Base-by-base conservation (phyloP, 768 basidiomycete genomes). In the Lentinula aciculospora region DNA sequence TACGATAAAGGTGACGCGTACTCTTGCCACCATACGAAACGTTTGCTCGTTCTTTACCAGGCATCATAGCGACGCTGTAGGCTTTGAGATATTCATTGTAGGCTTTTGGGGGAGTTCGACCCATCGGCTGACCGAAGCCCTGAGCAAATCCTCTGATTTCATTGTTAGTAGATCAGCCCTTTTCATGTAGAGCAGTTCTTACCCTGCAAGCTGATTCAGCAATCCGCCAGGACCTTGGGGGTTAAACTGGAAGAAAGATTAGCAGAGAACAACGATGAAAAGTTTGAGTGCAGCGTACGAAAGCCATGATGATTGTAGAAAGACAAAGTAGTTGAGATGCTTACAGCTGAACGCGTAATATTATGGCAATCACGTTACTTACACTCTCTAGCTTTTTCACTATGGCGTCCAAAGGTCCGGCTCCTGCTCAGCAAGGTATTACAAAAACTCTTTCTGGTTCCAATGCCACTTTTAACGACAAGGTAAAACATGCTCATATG, bases 21-120 rank as follows among this genome's bases (percentile, higher is more conserved):
- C 97, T 94, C 79, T 98, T 98, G 69, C 97, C 97, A 62, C 97
- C 97, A 65, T 95, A 98, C 57, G 93, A 92, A 29, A 99, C 73
- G 68, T 98, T 97, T 61, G 92, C 85, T 72, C 93, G 79, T 72
- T 93, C 88, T 62, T 81, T 80, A 29, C 92, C 86, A 1, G 88
- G 88, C 54, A 97, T 84, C 86, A 98, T 94, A 19, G 93, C 94
- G 53, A 95, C 90, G 62, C 93, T 95, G 68, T 95, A 96, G 1
- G 95, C 97, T 68, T 90, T 94, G 64, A 94, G 79, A 73, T 96
- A 94, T 64, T 96, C 92, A 66, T 95, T 89, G 67, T 92, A 98
- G 0, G 90, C 78, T 61, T 86, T 81, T 13, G 91, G 80, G 58
- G 84, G 80, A n/a, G 82, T 63, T 7, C 80, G 76, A 15, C 79